Base-by-base conservation (phyloP, 495 filamentous ascomycete species). In the Tricharina praecox region DNA sequence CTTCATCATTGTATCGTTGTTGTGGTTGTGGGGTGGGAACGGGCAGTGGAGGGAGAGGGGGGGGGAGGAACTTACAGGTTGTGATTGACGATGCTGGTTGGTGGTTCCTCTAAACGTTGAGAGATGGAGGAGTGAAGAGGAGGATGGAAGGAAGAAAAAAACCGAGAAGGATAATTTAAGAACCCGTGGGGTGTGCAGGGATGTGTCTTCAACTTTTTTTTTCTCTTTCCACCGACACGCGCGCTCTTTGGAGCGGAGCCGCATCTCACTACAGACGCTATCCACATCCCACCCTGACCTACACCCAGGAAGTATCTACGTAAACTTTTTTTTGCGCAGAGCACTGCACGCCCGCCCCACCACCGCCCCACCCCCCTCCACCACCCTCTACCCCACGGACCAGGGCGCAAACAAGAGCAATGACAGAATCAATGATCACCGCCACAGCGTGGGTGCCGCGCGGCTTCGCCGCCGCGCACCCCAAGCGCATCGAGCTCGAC, bases 361-460 rank as follows among this genome's bases (percentile, higher is more conserved):
- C n/a, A n/a, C 19, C 41, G n/a, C 41, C 41, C 13, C 20, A 44
- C 19, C 41, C 7, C 13, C 41, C 41, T 24, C 10, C 2, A 24
- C 23, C 19, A 30, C 41, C 41, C 23, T 24, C 23, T 15, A 3
- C 37, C 2, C 37, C 16, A 21, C 15, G 21, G n/a, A 40, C 15
- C 37, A 13, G 37, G 28, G 7, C 7, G 7, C 28, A 32, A 7
- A 32, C 28, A 13, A 5, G 19, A 44, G n/a, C 10, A 11, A 44
- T 44, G 41, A 11, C 41, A 23, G 41, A 44, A 44, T 24, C 18
- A 11, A 44, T 44, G 41, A 93, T 99, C 48, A 96, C 92, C 18
- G 82, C 85, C 28, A 82, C 86, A 0, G 64, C 80, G 3, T 99
- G 90, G 90, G 88, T 96, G 55, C 85, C 85, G 49, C 81, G 87